Evolutionary conservation across 208 protist species (phyloP).

Genomic region (Leishmania aethiopica): DNA sequence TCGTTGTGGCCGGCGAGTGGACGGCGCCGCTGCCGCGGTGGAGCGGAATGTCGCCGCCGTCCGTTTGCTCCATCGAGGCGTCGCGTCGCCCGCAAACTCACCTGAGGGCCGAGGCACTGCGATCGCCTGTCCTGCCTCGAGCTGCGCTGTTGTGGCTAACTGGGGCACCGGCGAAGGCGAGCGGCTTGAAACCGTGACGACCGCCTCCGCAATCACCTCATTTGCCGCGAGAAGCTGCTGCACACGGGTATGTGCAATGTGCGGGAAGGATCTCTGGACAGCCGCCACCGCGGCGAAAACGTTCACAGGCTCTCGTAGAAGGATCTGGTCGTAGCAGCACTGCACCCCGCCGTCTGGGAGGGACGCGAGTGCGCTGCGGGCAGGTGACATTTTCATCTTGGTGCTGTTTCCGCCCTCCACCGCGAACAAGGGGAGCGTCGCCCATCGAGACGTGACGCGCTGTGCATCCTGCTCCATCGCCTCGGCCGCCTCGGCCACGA

Average conservation of each 20-base stretch:
- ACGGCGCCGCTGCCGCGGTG: not conserved
- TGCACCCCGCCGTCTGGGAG: not conserved
- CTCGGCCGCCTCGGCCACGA: conserved; percentile 57
- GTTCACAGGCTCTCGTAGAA: conserved; percentile 72
- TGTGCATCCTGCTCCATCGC: conserved; percentile 37
- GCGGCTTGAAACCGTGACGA: not conserved
- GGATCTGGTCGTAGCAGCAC: conserved; percentile 47
- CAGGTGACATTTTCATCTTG: not conserved
- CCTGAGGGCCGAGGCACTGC: not conserved
- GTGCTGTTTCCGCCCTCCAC: not conserved
- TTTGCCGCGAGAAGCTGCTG: conserved; percentile 57
- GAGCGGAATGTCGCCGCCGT: not conserved
- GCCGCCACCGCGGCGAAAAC: conserved; percentile 32
- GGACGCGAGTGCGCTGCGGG: not conserved
- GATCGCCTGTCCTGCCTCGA: not conserved
- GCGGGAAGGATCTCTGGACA: conserved; percentile 65
- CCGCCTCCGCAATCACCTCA: conserved; percentile 50
- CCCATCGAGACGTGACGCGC: not conserved
- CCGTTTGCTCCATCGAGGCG: not conserved
- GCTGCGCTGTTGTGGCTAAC: too few relatives aligned
- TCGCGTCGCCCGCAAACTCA: not conserved
- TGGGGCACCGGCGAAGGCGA: conserved; percentile 1
- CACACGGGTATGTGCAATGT: conserved; percentile 50
- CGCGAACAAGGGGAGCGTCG: not conserved
- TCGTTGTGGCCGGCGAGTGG: not conserved